Base-by-base conservation (phyloP, 208 protist genomes). In the Porcisia hertigi region DNA sequence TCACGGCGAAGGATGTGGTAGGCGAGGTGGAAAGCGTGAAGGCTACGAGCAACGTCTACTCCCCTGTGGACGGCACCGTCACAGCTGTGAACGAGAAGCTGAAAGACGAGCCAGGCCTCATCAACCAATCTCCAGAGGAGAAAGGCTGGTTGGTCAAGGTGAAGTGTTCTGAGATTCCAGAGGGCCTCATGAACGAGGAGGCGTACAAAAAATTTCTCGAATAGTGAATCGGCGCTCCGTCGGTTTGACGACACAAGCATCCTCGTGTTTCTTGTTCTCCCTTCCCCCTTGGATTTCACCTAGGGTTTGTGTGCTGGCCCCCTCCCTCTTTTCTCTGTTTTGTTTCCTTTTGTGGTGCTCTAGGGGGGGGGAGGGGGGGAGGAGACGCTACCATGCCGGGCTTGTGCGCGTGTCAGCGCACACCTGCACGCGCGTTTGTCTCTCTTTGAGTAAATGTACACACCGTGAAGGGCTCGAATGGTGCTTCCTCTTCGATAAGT, bases 21-120 rank as follows among this genome's bases (percentile, higher is more conserved):
- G 93, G 89, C n/a, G 92, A 96, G 73, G 89, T 98, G 55, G 93
- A 98, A 77, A 97, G 93, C 76, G 94, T 98, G 7, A 98, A 98
- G 82, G 95, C 95, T 8, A 97, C 95, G 36, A 97, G 92, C 81
- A 92, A 94, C 71, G 86, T 98, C 62, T 96, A 95, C 85, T 95
- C 92, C 25, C 95, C 95, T 30, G 85, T 98, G 12, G 81, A 76
- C 45, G 95, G 95, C 73, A 93, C 85, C 39, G 86, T 98, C 59
- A 79, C 82, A 20, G 79, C 89, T 18, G 91, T 98, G 54, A 98
- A 98, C 85, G 90, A 94, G 41, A 83, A 83, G 62, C 85, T 97
- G 62, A 92, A 87, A 71, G 92, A 97, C 71, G 83, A 96, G 78
- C 93, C 95, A 11, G 84, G 85, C 18, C 86, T 97, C 34, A 89